A percentile compares a stretch with the other conserved stretches of the same genome.
Evolutionary conservation across 805 yeast species (phyloP).

Genomic region (Yarrowia hollandica): DNA sequence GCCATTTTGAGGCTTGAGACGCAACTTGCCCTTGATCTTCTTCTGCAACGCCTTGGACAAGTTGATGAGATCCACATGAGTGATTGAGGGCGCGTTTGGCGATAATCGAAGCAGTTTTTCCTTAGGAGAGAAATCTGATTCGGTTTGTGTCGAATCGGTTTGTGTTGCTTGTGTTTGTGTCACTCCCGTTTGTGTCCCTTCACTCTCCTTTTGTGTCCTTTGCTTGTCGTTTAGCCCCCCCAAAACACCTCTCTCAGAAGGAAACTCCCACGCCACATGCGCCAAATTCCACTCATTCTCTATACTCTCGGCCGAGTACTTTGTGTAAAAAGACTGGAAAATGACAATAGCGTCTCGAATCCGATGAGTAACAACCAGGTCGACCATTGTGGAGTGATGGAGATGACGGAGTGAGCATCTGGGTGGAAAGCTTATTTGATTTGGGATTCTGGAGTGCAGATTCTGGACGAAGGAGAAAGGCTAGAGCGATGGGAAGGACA

Average conservation of each 20-base stretch:
- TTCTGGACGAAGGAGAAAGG: too few species aligned
- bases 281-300: conserved; percentile 1
- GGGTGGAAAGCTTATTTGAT: too few species aligned
- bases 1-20: conserved; percentile 10
- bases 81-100: background rate
- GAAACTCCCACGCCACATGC: conserved; percentile 17
- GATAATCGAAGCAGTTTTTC: background rate
- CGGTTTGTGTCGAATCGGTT: background rate
- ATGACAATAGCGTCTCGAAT: conserved; percentile 24
- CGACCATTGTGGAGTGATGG: too few species aligned
- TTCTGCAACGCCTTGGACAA: conserved; percentile 24
- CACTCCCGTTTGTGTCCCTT: background rate
- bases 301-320: background rate
- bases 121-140: background rate
- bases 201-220: background rate
- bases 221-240: too few species aligned
- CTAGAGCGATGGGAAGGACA: too few species aligned
- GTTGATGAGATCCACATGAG: conserved; percentile 18
- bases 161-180: background rate
- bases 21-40: conserved; percentile 15
- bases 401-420: too few species aligned
- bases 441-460: too few species aligned
- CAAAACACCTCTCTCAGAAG: background rate
- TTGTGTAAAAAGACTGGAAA: conserved; percentile 13
- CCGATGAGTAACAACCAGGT: conserved; percentile 23